Conservation (phyloP, 2,329 filamentous ascomycete genomes). For the Fusarium drepaniforme region DNA sequence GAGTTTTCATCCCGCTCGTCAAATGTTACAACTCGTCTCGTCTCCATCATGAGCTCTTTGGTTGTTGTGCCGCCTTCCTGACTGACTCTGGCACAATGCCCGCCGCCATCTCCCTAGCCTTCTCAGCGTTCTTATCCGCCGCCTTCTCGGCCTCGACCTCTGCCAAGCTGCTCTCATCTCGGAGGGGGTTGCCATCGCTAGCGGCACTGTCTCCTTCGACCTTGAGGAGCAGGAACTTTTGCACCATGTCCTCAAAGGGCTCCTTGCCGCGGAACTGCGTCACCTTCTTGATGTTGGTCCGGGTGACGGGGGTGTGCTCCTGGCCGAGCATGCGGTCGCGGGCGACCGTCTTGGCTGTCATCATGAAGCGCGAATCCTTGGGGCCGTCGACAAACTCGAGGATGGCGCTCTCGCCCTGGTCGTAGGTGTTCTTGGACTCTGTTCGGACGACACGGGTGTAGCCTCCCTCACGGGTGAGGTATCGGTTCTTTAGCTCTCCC, state of each 20-base stretch:
- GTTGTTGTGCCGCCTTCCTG: slow-evolving; percentile 36
- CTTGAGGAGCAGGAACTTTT: slow-evolving; percentile 51
- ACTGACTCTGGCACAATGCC: slow-evolving; percentile 45
- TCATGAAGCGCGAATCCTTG: slow-evolving; percentile 92
- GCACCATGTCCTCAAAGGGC: slow-evolving; percentile 75
- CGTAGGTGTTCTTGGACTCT: slow-evolving; percentile 84
- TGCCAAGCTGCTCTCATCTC: slow-evolving; percentile 29
- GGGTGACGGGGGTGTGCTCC: slow-evolving; percentile 77
- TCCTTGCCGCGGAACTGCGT: slow-evolving; percentile 80
- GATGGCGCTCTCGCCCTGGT: slow-evolving; percentile 91
- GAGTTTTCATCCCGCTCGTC: slow-evolving; percentile 24
- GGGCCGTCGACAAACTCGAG: slow-evolving; percentile 96
- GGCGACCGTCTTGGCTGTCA: slow-evolving; percentile 89
- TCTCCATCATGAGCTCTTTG: slow-evolving; percentile 33
- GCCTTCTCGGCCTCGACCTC: slow-evolving; percentile 30
- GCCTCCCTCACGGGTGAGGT: slow-evolving; percentile 83
- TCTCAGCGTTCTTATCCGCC: slow-evolving; percentile 46
- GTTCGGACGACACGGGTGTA: slow-evolving; percentile 96
- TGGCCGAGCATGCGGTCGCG: slow-evolving; percentile 68
- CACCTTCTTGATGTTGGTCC: slow-evolving; percentile 85
- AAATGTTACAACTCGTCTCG: slow-evolving; percentile 39
- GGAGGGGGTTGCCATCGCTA: neutral
- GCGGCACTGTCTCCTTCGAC: slow-evolving; percentile 1
- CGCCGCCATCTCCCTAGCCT: slow-evolving; percentile 49
- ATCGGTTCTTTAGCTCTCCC: slow-evolving; percentile 83